phyloP scores from a whole-genome alignment of 176 grass and related monocot species.

The Calamus simplicifolius region DNA sequence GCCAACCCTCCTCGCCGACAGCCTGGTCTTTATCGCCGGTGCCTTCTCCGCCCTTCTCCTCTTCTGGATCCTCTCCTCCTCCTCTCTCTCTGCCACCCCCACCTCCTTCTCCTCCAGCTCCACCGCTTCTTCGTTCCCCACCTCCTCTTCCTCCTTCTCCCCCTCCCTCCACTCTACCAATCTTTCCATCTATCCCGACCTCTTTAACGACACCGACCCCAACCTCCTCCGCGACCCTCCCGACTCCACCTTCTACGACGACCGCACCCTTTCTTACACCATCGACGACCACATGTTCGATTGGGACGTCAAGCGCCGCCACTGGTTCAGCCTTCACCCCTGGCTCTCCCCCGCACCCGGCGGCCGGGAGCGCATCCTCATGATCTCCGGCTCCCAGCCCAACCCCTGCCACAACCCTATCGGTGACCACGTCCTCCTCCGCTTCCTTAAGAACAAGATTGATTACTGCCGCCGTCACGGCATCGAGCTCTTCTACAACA shows the following conservation, averaged over 20 bases:
- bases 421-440: slow-evolving; percentile 56
- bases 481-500: slow-evolving; percentile 69
- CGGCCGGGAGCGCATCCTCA: slow-evolving; percentile 39
- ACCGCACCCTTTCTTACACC: slow-evolving; percentile 55
- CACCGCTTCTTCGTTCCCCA: slow-evolving; percentile 1
- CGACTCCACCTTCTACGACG: slow-evolving; percentile 64
- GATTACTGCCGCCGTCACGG: slow-evolving; percentile 84
- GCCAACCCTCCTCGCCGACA: too few species aligned
- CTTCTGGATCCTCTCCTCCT: too few species aligned
- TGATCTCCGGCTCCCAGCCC: slow-evolving; percentile 86
- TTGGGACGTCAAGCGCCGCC: slow-evolving; percentile 72
- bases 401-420: slow-evolving; percentile 37
- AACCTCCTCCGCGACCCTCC: background rate
- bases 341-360: background rate
- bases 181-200: background rate
- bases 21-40: too few species aligned
- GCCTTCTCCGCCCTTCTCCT: too few species aligned
- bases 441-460: slow-evolving; percentile 79
- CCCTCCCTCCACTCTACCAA: slow-evolving; percentile 1
- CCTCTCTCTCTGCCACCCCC: too few species aligned
- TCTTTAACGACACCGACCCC: background rate
- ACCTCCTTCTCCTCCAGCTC: slow-evolving; percentile 30
- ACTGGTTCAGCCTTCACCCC: slow-evolving; percentile 48
- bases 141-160: slow-evolving; percentile 13
- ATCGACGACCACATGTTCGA: slow-evolving; percentile 41